A percentile compares a stretch with the other conserved stretches of the same genome.
Evolutionary conservation across 371 early-diverging fungal genomes (phyloP).

Genomic region (Actinomucor elegans): DNA sequence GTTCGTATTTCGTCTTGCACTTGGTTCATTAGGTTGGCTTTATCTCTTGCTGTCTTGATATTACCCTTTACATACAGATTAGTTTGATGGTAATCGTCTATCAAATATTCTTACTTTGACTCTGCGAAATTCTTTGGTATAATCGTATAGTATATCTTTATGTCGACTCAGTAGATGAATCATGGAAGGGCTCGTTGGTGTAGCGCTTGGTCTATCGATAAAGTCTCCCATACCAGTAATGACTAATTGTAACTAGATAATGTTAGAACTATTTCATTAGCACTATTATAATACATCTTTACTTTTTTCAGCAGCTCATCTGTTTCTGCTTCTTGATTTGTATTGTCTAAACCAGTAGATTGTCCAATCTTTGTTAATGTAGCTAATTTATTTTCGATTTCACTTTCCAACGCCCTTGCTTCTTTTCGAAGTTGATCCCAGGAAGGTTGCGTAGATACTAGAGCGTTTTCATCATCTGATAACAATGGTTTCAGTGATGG

Average conservation of each 20-base stretch:
- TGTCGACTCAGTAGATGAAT: conserved; percentile 72
- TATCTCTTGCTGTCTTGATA: conserved; percentile 58
- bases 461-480: not conserved
- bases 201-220: conserved; percentile 50
- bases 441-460: not conserved
- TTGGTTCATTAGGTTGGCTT: conserved; percentile 61
- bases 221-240: conserved; percentile 57
- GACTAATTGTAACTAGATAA: conserved; percentile 53
- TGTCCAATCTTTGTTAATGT: conserved; percentile 44
- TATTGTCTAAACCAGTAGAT: conserved; percentile 27
- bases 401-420: conserved; percentile 68
- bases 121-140: conserved; percentile 65
- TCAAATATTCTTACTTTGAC: conserved; percentile 52
- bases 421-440: conserved; percentile 73
- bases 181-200: conserved; percentile 64
- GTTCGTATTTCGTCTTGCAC: conserved; percentile 58
- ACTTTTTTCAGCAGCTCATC: conserved; percentile 64
- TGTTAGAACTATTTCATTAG: not conserved
- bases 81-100: too few species aligned
- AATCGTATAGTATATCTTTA: conserved; percentile 70
- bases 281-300: not conserved
- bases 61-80: conserved; percentile 38
- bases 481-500: conserved; percentile 7
- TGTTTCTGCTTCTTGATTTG: conserved; percentile 54
- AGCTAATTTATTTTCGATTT: conserved; percentile 61